Percentiles rank a stretch among this genome's conserved stretches.
Conservation (phyloP, 768 basidiomycete genomes). For the Chalciporus chontae region DNA sequence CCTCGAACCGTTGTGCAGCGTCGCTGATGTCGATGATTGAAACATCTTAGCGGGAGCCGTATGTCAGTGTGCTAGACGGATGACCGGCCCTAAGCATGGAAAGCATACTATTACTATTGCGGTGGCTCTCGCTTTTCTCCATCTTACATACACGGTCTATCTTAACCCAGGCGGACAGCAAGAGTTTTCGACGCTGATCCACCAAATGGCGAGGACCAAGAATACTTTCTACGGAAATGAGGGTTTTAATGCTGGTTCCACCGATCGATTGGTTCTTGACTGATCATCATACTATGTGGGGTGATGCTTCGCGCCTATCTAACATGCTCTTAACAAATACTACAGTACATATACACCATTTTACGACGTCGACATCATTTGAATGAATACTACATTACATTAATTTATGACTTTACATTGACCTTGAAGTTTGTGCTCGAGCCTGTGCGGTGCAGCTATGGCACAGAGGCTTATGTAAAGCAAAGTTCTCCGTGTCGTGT, state of each 20-base stretch:
- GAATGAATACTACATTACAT: too few relatives aligned
- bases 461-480: too few relatives aligned
- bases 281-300: conserved; percentile 19
- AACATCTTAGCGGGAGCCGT: too few relatives aligned
- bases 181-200: conserved; percentile 39
- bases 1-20: not conserved
- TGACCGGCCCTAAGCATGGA: conserved; percentile 28
- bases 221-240: conserved; percentile 41
- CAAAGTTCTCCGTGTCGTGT: not conserved
- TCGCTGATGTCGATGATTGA: too few relatives aligned
- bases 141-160: conserved; percentile 57
- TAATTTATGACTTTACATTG: too few relatives aligned
- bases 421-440: too few relatives aligned
- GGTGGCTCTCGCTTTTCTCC: conserved; percentile 13
- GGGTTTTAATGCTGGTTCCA: conserved; percentile 67
- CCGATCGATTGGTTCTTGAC: conserved; percentile 20
- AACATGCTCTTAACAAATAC: conserved; percentile 13
- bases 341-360: not conserved
- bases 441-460: too few relatives aligned
- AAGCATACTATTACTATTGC: not conserved
- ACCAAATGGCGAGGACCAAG: conserved; percentile 83
- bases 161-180: conserved; percentile 67
- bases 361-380: too few relatives aligned
- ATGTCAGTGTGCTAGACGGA: too few relatives aligned
- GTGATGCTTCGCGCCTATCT: conserved; percentile 48